Conservation (phyloP, 1,284 basidiomycete genomes). For the Irpex sp. region DNA sequence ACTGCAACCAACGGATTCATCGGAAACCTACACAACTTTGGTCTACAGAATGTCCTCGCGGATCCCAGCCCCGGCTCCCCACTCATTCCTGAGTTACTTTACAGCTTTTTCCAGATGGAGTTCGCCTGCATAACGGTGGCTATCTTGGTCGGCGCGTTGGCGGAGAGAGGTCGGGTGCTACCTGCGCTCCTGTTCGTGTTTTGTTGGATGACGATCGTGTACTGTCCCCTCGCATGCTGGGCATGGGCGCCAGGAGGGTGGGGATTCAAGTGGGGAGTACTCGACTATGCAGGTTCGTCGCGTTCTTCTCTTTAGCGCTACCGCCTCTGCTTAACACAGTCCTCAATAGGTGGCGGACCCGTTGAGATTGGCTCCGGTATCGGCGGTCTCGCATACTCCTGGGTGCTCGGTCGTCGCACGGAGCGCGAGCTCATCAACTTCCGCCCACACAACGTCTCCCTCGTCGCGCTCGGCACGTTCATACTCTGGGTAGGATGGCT, state of each 20-base stretch:
- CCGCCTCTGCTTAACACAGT: slow-evolving; percentile 12
- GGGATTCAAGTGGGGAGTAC: slow-evolving; percentile 86
- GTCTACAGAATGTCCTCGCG: slow-evolving; percentile 67
- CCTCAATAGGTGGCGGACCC: slow-evolving; percentile 72
- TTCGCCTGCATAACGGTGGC: slow-evolving; percentile 76
- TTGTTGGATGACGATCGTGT: slow-evolving; percentile 80
- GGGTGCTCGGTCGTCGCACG: slow-evolving; percentile 69
- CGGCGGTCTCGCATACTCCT: slow-evolving; percentile 84
- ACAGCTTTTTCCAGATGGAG: slow-evolving; percentile 88
- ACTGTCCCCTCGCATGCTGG: slow-evolving; percentile 79
- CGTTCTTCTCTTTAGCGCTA: neutral
- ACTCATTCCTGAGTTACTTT: slow-evolving; percentile 66
- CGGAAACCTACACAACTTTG: slow-evolving; percentile 70
- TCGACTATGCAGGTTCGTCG: slow-evolving; percentile 70
- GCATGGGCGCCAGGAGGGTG: slow-evolving; percentile 78
- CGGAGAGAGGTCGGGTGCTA: slow-evolving; percentile 83
- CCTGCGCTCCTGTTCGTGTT: slow-evolving; percentile 89
- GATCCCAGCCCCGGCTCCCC: slow-evolving; percentile 74
- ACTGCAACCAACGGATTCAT: slow-evolving; percentile 76
- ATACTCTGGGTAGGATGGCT: slow-evolving; percentile 91
- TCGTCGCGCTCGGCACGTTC: slow-evolving; percentile 84
- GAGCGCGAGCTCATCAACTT: slow-evolving; percentile 84
- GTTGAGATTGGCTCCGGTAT: slow-evolving; percentile 92
- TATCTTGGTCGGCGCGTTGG: slow-evolving; percentile 77
- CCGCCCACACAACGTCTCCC: slow-evolving; percentile 88